phyloP scores from a whole-genome alignment of 139 green algal genomes.

The Edaphochlamys debaryana region DNA sequence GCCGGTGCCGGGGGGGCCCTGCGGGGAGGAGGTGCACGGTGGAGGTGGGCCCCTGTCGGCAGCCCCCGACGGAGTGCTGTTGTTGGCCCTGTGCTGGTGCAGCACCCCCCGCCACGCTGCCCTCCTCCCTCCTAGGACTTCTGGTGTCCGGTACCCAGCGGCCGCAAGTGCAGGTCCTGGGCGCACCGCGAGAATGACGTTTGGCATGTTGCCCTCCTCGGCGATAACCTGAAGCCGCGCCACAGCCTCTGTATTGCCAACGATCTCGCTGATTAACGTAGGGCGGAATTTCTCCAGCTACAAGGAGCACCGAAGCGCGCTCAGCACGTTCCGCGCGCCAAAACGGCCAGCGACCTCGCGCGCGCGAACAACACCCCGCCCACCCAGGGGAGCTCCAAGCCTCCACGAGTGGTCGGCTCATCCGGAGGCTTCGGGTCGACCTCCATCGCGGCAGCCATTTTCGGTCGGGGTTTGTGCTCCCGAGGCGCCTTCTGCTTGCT shows the following conservation, averaged over 20 bases:
- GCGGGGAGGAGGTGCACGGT: conserved; percentile 6
- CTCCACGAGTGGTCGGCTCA: not conserved
- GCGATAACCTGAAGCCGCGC: conserved; percentile 91
- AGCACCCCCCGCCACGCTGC: too few species aligned
- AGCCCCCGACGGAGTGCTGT: too few species aligned
- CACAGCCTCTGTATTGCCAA: conserved; percentile 96
- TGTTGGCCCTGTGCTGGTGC: too few species aligned
- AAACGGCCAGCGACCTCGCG: too few species aligned
- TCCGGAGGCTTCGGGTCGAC: conserved; percentile 9
- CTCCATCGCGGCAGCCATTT: conserved; percentile 22
- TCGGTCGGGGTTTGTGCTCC: not conserved
- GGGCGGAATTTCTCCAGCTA: conserved; percentile 98
- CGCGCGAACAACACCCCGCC: too few species aligned
- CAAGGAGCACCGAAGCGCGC: not conserved
- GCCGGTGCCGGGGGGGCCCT: conserved; percentile 96
- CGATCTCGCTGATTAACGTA: conserved; percentile 87
- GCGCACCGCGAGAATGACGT: conserved; percentile 92
- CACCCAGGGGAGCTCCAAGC: conserved; percentile 47
- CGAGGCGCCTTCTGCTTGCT: too few species aligned
- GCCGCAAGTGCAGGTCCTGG: too few species aligned
- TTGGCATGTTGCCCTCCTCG: conserved; percentile 96
- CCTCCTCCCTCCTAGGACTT: too few species aligned
- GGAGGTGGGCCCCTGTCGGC: too few species aligned
- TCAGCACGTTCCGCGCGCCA: not conserved
- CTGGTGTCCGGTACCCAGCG: too few species aligned